Base-by-base conservation (phyloP, 371 early-diverging fungal genomes). In the Mortierella sp. region DNA sequence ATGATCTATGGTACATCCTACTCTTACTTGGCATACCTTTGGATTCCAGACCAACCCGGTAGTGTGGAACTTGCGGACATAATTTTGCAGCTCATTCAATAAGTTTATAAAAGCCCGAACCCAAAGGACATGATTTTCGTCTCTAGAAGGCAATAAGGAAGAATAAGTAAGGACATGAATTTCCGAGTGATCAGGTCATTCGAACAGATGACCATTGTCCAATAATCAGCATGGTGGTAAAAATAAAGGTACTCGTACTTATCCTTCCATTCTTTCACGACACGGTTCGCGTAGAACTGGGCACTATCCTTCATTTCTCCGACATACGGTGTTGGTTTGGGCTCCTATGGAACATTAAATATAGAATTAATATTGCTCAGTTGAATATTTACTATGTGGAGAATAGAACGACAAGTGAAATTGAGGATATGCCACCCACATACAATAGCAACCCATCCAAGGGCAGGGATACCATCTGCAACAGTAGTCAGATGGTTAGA, bases 21-120 rank as follows among this genome's bases (percentile, higher is more conserved):
- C 7, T 28, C 2, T 13, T 3, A 12, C 61, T 26, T 60, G 35
- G 26, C 42, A 40, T 82, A 88, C 93, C 73, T 92, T 87, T 28
- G 95, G 91, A 76, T 97, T 97, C 98, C 98, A 98, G 7, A 89
- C 85, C 42, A 98, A 81, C 8, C 99, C 99, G 45, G 96, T 97
- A 6, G 94, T 93, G 83, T 95, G 96, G 74, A 87, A 86, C 81
- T 93, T 89, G 83, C 96, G 96, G 49, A 98, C 97, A 83, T 94
- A 98, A 29, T 76, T 85, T 29, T 91, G 88, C 34, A 98, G 84
- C 58, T 91, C 94, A 9, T 89, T 88, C 60, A 98, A 80, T 42
- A 97, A 72, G 5, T 83, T 78, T 19, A 90, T 66, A 76, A 89
- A 96, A 10, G 89, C 78, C 59, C 91, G 92, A 29, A 89, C 91